Percentiles rank a stretch among this genome's conserved stretches.
Evolutionary conservation across 2,329 filamentous ascomycete genomes (phyloP).

Genomic region (Penicillium sp.): DNA sequence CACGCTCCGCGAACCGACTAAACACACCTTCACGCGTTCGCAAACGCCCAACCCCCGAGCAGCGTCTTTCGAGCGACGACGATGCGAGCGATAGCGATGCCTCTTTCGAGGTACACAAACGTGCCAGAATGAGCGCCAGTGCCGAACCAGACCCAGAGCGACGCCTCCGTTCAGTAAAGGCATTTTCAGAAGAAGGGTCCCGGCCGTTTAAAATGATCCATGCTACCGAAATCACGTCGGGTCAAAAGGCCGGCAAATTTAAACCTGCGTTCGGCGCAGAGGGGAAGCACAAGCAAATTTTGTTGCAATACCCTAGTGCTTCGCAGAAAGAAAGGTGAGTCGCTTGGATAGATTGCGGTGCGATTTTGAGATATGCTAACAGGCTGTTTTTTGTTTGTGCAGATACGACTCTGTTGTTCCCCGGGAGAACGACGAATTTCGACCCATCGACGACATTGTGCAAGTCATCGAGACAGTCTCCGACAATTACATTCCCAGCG

Average conservation of each 20-base stretch:
- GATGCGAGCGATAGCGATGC: constrained; percentile 46
- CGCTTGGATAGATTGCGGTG: background rate
- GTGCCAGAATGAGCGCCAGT: constrained; percentile 41
- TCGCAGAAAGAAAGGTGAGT: constrained; percentile 67
- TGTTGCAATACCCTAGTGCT: constrained; percentile 82
- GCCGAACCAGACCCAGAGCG: constrained; percentile 49
- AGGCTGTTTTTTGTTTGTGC: constrained; percentile 20
- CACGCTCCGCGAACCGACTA: constrained; percentile 32
- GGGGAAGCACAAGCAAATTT: constrained; percentile 53
- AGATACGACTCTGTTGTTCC: constrained; percentile 76
- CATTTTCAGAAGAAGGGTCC: constrained; percentile 46
- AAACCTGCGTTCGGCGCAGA: constrained; percentile 53
- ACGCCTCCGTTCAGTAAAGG: constrained; percentile 46
- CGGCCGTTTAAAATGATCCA: constrained; percentile 49
- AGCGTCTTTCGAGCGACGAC: constrained; percentile 43
- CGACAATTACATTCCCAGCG: constrained; percentile 74
- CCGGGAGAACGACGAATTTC: constrained; percentile 76
- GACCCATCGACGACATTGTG: constrained; percentile 67
- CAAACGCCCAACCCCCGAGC: constrained; percentile 43
- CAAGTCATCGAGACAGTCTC: constrained; percentile 69
- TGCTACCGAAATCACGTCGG: constrained; percentile 50
- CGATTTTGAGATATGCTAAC: constrained; percentile 4
- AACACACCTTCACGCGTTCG: constrained; percentile 34
- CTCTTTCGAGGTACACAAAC: constrained; percentile 47
- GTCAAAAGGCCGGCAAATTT: constrained; percentile 51